phyloP scores from a whole-genome alignment of 805 yeast genomes.

The Trichomonascus vanleenenianus region DNA sequence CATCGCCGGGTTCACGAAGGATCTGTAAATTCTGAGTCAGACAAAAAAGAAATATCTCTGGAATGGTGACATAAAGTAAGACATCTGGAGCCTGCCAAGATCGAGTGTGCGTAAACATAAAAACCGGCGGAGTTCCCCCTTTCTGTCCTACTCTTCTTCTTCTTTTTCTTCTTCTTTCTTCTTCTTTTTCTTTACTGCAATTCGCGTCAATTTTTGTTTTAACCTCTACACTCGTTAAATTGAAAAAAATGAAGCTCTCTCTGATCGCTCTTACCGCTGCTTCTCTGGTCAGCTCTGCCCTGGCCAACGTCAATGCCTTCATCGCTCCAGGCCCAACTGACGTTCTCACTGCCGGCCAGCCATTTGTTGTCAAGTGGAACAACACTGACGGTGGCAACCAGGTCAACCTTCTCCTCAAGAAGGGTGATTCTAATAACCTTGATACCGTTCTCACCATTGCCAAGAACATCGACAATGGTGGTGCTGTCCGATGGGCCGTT shows the following conservation, averaged over 20 bases:
- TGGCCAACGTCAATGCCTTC: constrained; percentile 25
- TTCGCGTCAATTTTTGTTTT: background rate
- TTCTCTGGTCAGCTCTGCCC: constrained; percentile 8
- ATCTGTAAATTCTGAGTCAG: too few species aligned
- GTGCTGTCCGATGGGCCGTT: constrained; percentile 31
- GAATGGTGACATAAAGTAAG: too few species aligned
- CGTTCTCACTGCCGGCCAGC: constrained; percentile 25
- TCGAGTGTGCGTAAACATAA: too few species aligned
- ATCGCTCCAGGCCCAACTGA: constrained; percentile 25
- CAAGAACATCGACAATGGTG: constrained; percentile 28
- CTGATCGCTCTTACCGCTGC: constrained; percentile 6
- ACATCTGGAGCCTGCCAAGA: too few species aligned
- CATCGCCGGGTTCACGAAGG: too few species aligned
- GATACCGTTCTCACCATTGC: constrained; percentile 29
- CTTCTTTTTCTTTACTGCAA: background rate
- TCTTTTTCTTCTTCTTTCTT: background rate
- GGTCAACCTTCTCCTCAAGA: constrained; percentile 25
- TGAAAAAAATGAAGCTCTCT: constrained; percentile 10
- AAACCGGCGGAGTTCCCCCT: background rate
- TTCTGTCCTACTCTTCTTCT: background rate
- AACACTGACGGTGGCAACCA: constrained; percentile 26
- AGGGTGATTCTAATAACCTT: constrained; percentile 29
- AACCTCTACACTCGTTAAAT: constrained; percentile 2
- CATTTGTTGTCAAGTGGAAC: constrained; percentile 26
- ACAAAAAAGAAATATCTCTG: too few species aligned